These are phyloP conservation scores for Heimioporus sp. DNA, from an alignment of 768 basidiomycete genomes.

Conservation along the genomic window DNA sequence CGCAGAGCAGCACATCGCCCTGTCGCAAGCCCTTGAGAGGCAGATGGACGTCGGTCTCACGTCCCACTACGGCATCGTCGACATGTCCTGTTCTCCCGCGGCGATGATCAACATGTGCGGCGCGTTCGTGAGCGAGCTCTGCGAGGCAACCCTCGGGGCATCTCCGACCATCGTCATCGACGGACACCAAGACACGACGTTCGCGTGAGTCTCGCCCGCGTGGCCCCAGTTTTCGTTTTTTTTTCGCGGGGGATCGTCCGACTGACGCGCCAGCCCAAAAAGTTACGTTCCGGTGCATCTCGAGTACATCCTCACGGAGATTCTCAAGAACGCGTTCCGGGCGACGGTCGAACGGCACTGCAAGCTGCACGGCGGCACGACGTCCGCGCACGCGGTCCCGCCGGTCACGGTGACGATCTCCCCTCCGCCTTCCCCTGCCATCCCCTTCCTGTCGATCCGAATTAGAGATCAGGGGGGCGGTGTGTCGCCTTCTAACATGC, in stretches of 20 bases:
- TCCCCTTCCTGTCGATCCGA: conserved; percentile 66
- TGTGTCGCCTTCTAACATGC: conserved; percentile 69
- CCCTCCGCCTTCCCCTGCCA: conserved; percentile 40
- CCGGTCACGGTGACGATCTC: conserved; percentile 74
- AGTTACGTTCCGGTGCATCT: conserved; percentile 89
- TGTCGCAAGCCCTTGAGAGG: conserved; percentile 64
- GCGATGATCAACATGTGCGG: conserved; percentile 77
- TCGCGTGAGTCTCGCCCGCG: conserved; percentile 60
- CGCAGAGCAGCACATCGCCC: conserved; percentile 87
- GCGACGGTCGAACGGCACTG: conserved; percentile 80
- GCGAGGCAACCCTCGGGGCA: conserved; percentile 78
- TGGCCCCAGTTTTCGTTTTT: neutral
- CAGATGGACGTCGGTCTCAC: conserved; percentile 29
- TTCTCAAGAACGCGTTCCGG: conserved; percentile 88
- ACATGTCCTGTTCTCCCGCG: conserved; percentile 67
- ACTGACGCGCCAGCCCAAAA: conserved; percentile 10
- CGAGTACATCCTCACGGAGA: conserved; percentile 88
- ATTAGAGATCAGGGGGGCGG: conserved; percentile 88
- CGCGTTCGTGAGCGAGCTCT: conserved; percentile 81
- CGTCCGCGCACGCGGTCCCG: conserved; percentile 42
- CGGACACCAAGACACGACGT: conserved; percentile 66
- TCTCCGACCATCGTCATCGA: conserved; percentile 68
- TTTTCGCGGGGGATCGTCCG: conserved; percentile 3
- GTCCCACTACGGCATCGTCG: conserved; percentile 67
- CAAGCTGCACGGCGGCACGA: conserved; percentile 38